phyloP scores from a whole-genome alignment of 2,329 filamentous ascomycete genomes.

The Talaromyces sp. region DNA sequence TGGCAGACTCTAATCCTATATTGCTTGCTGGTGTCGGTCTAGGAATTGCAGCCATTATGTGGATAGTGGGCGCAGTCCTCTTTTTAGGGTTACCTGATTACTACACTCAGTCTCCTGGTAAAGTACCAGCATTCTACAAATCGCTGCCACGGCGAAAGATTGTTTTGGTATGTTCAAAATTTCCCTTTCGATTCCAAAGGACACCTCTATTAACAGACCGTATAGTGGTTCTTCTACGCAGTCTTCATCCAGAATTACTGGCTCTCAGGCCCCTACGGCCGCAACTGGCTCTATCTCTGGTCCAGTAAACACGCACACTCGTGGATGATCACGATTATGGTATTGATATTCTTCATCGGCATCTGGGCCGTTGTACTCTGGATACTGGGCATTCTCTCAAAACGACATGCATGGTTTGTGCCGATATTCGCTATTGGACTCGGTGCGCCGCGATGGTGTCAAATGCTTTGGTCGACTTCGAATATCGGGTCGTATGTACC shows the following conservation, averaged over 20 bases:
- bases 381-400: slow-evolving; percentile 47
- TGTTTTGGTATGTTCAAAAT: slow-evolving; percentile 19
- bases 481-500: slow-evolving; percentile 55
- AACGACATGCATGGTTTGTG: slow-evolving; percentile 56
- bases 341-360: slow-evolving; percentile 39
- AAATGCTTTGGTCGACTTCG: slow-evolving; percentile 57
- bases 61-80: slow-evolving; percentile 45
- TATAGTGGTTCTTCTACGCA: slow-evolving; percentile 53
- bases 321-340: slow-evolving; percentile 51
- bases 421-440: slow-evolving; percentile 60
- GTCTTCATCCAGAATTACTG: slow-evolving; percentile 58
- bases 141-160: slow-evolving; percentile 53
- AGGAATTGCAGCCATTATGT: slow-evolving; percentile 49
- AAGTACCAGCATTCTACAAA: slow-evolving; percentile 54
- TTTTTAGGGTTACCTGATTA: slow-evolving; percentile 54
- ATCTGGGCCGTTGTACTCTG: slow-evolving; percentile 50
- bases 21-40: slow-evolving; percentile 26
- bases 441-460: slow-evolving; percentile 55
- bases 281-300: slow-evolving; percentile 57
- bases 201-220: background rate
- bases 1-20: slow-evolving; percentile 16
- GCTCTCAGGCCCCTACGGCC: slow-evolving; percentile 54
- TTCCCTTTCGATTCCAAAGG: too few species aligned
- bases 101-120: slow-evolving; percentile 54
- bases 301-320: slow-evolving; percentile 41